These are phyloP conservation scores for Fusarium newnesense DNA, from an alignment of 2,329 filamentous ascomycete species.

Conservation along the genomic window DNA sequence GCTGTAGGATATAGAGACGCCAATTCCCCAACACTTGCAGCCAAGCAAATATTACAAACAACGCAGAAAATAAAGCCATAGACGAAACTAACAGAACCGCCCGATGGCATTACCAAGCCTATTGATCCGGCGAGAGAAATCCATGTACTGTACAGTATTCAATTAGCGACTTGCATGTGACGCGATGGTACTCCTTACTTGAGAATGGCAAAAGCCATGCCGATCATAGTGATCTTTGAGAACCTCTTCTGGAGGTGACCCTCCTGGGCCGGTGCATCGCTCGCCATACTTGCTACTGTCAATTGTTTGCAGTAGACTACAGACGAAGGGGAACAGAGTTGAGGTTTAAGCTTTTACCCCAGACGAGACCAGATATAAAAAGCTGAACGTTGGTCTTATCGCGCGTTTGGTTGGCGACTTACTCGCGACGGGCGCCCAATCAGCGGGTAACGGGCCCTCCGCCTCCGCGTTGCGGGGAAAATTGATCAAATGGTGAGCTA, in stretches of 20 bases:
- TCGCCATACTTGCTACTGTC: conserved; percentile 7
- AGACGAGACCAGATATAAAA: conserved; percentile 2
- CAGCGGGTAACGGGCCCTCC: not conserved
- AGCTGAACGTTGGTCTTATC: not conserved
- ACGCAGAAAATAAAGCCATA: conserved; percentile 50
- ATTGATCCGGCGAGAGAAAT: conserved; percentile 55
- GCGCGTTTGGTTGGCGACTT: not conserved
- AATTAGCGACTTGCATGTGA: not conserved
- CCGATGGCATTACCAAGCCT: conserved; percentile 55
- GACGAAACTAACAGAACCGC: conserved; percentile 53
- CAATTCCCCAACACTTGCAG: conserved; percentile 34
- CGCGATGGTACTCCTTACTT: conserved; percentile 43
- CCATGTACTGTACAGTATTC: conserved; percentile 41
- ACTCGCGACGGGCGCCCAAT: conserved; percentile 15
- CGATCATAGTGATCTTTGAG: conserved; percentile 39
- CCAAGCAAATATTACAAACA: conserved; percentile 33
- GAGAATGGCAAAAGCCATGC: conserved; percentile 57
- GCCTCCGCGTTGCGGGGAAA: conserved; percentile 25
- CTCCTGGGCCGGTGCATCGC: conserved; percentile 7
- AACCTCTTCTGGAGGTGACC: conserved; percentile 39
- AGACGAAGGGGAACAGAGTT: not conserved
- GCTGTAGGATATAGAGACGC: conserved; percentile 37
- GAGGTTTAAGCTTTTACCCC: not conserved
- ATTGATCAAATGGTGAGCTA: conserved; percentile 10
- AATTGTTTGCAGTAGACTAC: not conserved